These are phyloP conservation scores for Dendrobium nobile DNA, from an alignment of 106 monocot species.

Conservation along the genomic window DNA sequence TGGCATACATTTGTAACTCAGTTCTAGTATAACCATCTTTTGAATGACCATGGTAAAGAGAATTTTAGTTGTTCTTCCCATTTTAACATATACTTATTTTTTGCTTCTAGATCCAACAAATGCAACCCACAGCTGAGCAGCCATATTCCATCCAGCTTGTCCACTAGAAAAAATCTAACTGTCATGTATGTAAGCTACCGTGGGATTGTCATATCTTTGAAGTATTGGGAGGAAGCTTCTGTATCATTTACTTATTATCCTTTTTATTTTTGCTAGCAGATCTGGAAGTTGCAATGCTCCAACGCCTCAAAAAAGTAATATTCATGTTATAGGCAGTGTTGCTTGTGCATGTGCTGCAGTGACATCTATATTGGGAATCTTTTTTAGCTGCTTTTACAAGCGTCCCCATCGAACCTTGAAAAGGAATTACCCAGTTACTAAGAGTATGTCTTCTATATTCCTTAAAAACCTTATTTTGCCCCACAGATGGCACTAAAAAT, in stretches of 20 bases:
- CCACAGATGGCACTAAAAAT: background rate
- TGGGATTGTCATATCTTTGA: background rate
- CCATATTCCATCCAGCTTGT: conserved; percentile 25
- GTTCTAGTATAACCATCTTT: background rate
- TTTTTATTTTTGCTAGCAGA: conserved; percentile 13
- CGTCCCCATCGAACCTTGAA: conserved; percentile 12
- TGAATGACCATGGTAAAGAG: background rate
- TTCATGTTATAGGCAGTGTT: conserved; percentile 21
- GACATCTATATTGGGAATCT: conserved; percentile 22
- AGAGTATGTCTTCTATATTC: conserved; percentile 25
- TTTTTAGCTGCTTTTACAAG: conserved; percentile 47
- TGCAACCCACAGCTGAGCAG: conserved; percentile 34
- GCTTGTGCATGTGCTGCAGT: conserved; percentile 45
- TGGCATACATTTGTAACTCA: background rate
- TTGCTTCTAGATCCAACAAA: conserved; percentile 23
- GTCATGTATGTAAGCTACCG: conserved; percentile 9
- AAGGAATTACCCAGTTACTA: conserved; percentile 10
- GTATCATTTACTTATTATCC: background rate
- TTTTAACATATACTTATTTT: background rate
- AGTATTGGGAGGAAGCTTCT: background rate
- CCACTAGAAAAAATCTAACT: conserved; percentile 13
- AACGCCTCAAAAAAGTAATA: conserved; percentile 3
- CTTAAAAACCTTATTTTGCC: background rate
- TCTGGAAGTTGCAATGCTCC: conserved; percentile 20
- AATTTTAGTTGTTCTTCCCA: background rate